Evolutionary conservation across 2,329 filamentous ascomycete species (phyloP).

Genomic region (Scolecobasidium constrictum): DNA sequence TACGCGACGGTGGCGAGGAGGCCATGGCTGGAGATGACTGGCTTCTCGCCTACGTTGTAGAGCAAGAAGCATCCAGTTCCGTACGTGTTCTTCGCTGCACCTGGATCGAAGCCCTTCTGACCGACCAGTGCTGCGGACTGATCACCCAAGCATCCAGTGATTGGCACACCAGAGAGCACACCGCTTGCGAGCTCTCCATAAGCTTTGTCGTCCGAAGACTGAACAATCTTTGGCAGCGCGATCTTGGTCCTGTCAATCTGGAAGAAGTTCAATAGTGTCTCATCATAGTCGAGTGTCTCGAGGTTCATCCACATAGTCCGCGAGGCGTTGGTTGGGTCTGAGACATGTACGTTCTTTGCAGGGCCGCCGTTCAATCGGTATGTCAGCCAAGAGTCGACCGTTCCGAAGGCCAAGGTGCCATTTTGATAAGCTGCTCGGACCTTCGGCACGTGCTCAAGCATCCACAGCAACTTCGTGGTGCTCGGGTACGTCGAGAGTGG

Average conservation of each 20-base stretch:
- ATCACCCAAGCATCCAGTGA: constrained; percentile 75
- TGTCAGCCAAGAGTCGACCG: constrained; percentile 79
- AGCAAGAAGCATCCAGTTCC: constrained; percentile 83
- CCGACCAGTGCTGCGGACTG: constrained; percentile 80
- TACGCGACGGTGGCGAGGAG: constrained; percentile 78
- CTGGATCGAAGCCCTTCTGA: constrained; percentile 72
- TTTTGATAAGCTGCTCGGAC: constrained; percentile 68
- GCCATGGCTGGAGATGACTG: constrained; percentile 74
- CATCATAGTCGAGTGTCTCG: constrained; percentile 68
- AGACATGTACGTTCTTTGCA: constrained; percentile 61
- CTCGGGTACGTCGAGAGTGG: constrained; percentile 84
- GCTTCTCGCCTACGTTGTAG: constrained; percentile 77
- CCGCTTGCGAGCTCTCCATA: constrained; percentile 61
- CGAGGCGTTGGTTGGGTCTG: constrained; percentile 79
- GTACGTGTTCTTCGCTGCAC: constrained; percentile 83
- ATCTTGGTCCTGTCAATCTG: constrained; percentile 62
- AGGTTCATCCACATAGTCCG: constrained; percentile 94
- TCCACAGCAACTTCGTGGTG: constrained; percentile 75
- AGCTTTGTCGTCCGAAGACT: constrained; percentile 61
- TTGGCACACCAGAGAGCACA: constrained; percentile 55
- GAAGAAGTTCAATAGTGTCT: constrained; percentile 68
- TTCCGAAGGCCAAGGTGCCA: constrained; percentile 70
- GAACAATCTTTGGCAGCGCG: constrained; percentile 67
- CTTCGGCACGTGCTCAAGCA: constrained; percentile 58
- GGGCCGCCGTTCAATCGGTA: constrained; percentile 71